Percentiles rank a stretch among this genome's conserved stretches.
Conservation (phyloP, 148 eudicot genomes). For the Fallopia convolvulus region DNA sequence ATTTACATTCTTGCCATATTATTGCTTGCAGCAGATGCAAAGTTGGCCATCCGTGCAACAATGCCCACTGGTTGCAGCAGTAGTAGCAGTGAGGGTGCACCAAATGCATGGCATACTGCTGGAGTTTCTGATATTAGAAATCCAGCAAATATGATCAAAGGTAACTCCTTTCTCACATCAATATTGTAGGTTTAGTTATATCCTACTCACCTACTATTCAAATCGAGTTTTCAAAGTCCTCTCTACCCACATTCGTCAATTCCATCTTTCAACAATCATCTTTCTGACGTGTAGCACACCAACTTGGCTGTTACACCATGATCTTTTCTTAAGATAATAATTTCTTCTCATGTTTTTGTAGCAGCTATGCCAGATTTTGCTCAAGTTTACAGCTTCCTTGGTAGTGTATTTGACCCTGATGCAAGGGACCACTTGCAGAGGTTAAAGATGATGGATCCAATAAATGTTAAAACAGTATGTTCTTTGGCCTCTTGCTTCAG, state of each 20-base stretch:
- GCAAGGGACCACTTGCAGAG: constrained; percentile 54
- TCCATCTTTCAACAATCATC: not conserved
- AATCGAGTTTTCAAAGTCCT: not conserved
- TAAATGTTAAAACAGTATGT: constrained; percentile 71
- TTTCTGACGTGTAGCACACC: not conserved
- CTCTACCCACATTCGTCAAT: not conserved
- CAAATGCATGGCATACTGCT: constrained; percentile 15
- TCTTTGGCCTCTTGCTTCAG: not conserved
- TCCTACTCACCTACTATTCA: not conserved
- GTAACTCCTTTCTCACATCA: constrained; percentile 10
- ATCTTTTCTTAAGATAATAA: not conserved
- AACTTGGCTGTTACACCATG: not conserved
- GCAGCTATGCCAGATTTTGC: constrained; percentile 84
- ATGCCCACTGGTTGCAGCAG: constrained; percentile 18
- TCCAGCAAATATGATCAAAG: constrained; percentile 20
- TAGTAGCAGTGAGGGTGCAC: constrained; percentile 30
- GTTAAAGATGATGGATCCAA: constrained; percentile 70
- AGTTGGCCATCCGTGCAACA: constrained; percentile 7
- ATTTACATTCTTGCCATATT: constrained; percentile 24
- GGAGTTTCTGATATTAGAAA: constrained; percentile 3
- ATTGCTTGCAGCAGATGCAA: constrained; percentile 15
- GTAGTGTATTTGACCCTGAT: constrained; percentile 76
- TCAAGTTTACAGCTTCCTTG: constrained; percentile 75
- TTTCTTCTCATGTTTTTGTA: not conserved
- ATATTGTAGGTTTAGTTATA: not conserved